These are phyloP conservation scores for Meyerozyma guilliermondii DNA, from an alignment of 1,139 yeast species.

Conservation along the genomic window DNA sequence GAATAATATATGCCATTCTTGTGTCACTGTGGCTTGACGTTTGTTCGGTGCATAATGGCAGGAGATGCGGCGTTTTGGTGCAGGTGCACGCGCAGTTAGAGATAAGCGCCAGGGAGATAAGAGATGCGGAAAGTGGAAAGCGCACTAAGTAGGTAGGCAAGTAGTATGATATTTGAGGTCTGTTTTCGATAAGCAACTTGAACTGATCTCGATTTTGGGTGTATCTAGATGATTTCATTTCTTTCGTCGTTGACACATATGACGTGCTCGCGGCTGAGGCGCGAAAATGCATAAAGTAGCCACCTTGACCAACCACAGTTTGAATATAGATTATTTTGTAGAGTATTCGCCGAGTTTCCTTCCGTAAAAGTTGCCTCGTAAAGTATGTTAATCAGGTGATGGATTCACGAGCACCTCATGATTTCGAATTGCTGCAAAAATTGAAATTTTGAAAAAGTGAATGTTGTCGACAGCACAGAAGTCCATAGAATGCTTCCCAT, in stretches of 20 bases:
- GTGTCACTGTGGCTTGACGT: not conserved
- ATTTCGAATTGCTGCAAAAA: no score
- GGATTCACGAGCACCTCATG: no score
- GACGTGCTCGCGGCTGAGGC: slow-evolving; percentile 1
- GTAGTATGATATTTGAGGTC: no score
- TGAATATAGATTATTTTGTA: not conserved
- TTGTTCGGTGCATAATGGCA: not conserved
- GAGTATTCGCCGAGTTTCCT: no score
- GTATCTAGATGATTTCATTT: not conserved
- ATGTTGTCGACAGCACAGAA: no score
- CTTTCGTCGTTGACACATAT: not conserved
- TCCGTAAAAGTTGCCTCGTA: no score
- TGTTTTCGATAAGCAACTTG: no score
- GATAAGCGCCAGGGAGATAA: not conserved
- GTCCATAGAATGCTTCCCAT: no score
- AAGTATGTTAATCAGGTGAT: no score
- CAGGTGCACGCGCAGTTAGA: not conserved
- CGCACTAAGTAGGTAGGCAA: not conserved
- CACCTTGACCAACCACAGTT: not conserved
- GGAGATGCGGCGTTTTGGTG: not conserved
- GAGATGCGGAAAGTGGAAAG: not conserved
- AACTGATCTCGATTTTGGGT: no score
- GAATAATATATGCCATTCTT: not conserved
- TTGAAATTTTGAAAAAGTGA: no score
- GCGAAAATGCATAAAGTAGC: not conserved